Conservation (phyloP, 148 eudicot species). For the Dianthus caryophyllus region DNA sequence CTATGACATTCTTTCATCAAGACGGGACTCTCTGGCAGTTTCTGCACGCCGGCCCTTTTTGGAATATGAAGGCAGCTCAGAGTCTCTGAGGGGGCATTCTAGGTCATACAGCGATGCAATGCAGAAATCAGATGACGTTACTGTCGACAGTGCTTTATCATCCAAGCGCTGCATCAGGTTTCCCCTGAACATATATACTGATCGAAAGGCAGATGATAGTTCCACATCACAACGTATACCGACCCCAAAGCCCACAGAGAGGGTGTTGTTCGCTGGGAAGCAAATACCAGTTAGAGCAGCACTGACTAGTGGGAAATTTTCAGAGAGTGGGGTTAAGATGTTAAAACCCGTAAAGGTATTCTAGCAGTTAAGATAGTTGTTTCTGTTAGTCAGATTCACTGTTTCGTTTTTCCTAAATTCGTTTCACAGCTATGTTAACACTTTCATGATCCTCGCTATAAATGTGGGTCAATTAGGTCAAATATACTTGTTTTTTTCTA, state of each 20-base stretch:
- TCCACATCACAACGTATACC: slow-evolving; percentile 60
- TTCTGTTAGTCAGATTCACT: no score
- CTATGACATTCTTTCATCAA: slow-evolving; percentile 67
- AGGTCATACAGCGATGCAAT: slow-evolving; percentile 71
- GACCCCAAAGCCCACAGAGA: slow-evolving; percentile 49
- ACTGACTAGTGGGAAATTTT: slow-evolving; percentile 36
- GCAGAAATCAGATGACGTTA: slow-evolving; percentile 82
- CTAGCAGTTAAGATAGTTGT: not conserved
- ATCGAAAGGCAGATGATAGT: slow-evolving; percentile 74
- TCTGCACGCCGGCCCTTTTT: slow-evolving; percentile 57
- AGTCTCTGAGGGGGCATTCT: slow-evolving; percentile 68
- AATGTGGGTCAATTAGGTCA: not conserved
- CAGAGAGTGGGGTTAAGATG: slow-evolving; percentile 48
- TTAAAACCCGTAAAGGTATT: slow-evolving; percentile 47
- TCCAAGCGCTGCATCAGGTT: slow-evolving; percentile 60
- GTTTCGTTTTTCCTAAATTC: no score
- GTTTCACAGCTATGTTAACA: not conserved
- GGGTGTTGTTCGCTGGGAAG: slow-evolving; percentile 79
- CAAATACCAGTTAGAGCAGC: slow-evolving; percentile 69
- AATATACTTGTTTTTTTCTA: no score
- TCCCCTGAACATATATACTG: slow-evolving; percentile 56
- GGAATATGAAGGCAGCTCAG: slow-evolving; percentile 76
- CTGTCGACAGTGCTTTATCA: slow-evolving; percentile 81
- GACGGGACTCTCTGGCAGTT: slow-evolving; percentile 48
- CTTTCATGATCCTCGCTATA: not conserved